Conservation (phyloP, 257 asterid genomes). For the Paulownia fortunei region DNA sequence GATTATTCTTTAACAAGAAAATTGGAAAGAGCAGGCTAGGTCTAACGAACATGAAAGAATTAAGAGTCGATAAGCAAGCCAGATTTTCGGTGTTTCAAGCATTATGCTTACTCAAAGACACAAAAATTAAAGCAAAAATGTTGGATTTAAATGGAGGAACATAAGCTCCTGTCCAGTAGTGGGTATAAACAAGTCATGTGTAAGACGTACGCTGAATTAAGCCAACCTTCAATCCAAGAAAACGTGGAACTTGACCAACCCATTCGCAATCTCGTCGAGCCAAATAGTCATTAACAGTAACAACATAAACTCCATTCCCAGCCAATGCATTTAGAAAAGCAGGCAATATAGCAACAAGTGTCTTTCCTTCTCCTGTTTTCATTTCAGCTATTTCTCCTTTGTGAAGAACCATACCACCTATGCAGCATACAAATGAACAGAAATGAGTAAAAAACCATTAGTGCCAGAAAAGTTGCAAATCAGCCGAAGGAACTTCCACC, state of each 20-base stretch:
- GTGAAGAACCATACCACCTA: constrained; percentile 98
- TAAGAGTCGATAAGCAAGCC: constrained; percentile 1
- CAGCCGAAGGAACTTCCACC: neutral
- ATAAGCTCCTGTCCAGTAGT: constrained; percentile 16
- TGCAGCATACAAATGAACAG: constrained; percentile 25
- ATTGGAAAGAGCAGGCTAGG: neutral
- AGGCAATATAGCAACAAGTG: constrained; percentile 95
- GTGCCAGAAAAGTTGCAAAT: neutral
- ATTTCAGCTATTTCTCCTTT: constrained; percentile 98
- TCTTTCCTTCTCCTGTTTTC: constrained; percentile 99
- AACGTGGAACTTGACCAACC: constrained; percentile 99
- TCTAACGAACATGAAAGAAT: constrained; percentile 5
- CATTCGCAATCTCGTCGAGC: constrained; percentile 99
- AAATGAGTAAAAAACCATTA: neutral
- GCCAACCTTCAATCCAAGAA: constrained; percentile 99
- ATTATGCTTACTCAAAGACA: neutral
- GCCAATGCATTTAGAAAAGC: constrained; percentile 91
- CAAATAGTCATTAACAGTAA: constrained; percentile 94
- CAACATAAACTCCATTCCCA: constrained; percentile 93
- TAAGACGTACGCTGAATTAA: constrained; percentile 89
- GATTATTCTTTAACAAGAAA: constrained; percentile 2
- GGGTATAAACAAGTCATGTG: constrained; percentile 32
- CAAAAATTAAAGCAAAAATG: neutral
- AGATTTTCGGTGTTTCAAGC: constrained; percentile 10
- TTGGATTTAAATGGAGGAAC: constrained; percentile 25